Base-by-base conservation (phyloP, 2,329 filamentous ascomycete species). In the Triangularia setosa region DNA sequence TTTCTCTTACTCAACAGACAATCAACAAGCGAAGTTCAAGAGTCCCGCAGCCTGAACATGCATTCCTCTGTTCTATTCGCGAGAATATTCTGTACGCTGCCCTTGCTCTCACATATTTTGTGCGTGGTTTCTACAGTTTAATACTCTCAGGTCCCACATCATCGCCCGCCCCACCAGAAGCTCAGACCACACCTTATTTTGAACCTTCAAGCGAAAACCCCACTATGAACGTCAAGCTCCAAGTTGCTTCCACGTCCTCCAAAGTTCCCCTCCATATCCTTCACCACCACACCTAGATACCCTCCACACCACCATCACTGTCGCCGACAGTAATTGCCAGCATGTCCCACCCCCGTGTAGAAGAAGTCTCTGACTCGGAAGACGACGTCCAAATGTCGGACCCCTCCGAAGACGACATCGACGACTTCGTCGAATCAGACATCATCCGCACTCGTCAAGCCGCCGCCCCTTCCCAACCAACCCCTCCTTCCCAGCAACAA, bases 291-390 rank as follows among this genome's bases (percentile, higher is more conserved):
- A n/a, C n/a, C n/a, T n/a, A n/a, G n/a, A n/a, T n/a, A n/a, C n/a
- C n/a, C n/a, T n/a, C n/a, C n/a, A n/a, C n/a, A n/a, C n/a, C 23
- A 21, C 14, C 54, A n/a, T n/a, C 54, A 6, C 21, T 18, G 14
- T 30, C 44, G 58, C 48, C 24, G 57, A 59, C 57, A 25, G 35
- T 28, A 65, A 30, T 48, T 54, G n/a, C 54, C 61, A 68, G 54
- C 18, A 72, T 71, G 70, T 91, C 92, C 54, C 89, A 95, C 81
- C 87, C 93, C 65, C 89, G 90, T 67, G 89, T 98, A 77, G 95
- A 99, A 84, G 95, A 98, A 79, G 89, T 97, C 68, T 92, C 89
- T 65, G 92, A 96, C 81, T 88, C 85, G 76, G 90, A 92, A 78
- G 83, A 83, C 70, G 90, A 91, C 79, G 83, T 83, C 70, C 88